These are phyloP conservation scores for Mychonastes homosphaera DNA, from an alignment of 139 green algal genomes.

Conservation along the genomic window DNA sequence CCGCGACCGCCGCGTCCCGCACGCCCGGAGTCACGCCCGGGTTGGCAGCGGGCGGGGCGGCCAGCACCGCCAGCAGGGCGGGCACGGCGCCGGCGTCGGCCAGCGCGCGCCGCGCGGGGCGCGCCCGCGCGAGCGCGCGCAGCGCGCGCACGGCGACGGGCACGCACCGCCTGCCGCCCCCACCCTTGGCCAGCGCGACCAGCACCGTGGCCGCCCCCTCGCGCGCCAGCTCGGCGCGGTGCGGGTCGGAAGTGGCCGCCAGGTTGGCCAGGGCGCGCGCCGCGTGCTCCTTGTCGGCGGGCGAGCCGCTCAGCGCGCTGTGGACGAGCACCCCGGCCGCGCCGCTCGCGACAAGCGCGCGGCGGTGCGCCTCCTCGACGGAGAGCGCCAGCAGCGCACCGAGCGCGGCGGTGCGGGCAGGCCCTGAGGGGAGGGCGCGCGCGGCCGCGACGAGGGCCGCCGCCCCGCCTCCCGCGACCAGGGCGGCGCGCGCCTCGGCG, in stretches of 20 bases:
- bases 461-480: conserved; percentile 5
- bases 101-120: not conserved
- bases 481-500: not conserved
- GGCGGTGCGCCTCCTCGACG: conserved; percentile 8
- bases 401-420: conserved; percentile 12
- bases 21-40: no score
- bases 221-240: conserved; percentile 1
- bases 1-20: no score
- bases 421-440: conserved; percentile 8
- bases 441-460: conserved; percentile 6
- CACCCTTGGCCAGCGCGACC: not conserved
- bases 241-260: conserved; percentile 12
- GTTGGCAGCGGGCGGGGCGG: no score
- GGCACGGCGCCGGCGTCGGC: not conserved
- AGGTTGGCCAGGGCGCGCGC: conserved; percentile 29
- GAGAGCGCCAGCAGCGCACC: conserved; percentile 12
- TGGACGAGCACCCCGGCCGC: conserved; percentile 13
- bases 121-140: conserved; percentile 1
- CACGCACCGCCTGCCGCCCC: not conserved
- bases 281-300: conserved; percentile 9
- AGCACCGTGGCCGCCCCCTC: conserved; percentile 17
- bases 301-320: conserved; percentile 15
- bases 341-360: conserved; percentile 5
- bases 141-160: conserved; percentile 6
- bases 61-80: not conserved